phyloP scores from a whole-genome alignment of 2,329 filamentous ascomycete genomes.

The Plectosphaerella cucumerina region DNA sequence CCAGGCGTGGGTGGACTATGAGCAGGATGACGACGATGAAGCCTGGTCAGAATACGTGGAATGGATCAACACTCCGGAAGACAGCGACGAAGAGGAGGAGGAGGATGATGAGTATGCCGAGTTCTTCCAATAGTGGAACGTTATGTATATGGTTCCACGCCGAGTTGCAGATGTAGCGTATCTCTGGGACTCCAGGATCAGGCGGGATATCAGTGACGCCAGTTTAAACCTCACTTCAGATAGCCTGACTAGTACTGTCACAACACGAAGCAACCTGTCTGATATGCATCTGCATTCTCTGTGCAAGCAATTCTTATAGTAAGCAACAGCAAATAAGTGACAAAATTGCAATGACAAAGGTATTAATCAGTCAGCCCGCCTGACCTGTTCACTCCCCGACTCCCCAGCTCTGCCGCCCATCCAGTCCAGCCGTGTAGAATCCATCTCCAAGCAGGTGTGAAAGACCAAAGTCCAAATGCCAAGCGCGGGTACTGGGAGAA shows the following conservation, averaged over 20 bases:
- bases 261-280: too few species aligned
- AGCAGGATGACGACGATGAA: neutral
- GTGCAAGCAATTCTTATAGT: neutral
- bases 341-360: neutral
- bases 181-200: too few species aligned
- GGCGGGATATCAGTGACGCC: too few species aligned
- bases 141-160: too few species aligned
- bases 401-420: constrained; percentile 15
- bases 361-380: constrained; percentile 8
- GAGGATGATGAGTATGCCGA: neutral
- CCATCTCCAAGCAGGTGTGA: constrained; percentile 8
- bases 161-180: too few species aligned
- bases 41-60: neutral
- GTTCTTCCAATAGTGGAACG: too few species aligned
- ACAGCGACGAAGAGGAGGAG: neutral
- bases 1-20: constrained; percentile 1
- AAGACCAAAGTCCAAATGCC: constrained; percentile 6
- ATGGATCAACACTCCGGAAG: constrained; percentile 1
- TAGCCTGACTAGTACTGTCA: too few species aligned
- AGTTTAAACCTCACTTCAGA: too few species aligned
- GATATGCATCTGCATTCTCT: neutral
- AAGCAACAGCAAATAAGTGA: neutral
- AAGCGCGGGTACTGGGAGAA: neutral
- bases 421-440: constrained; percentile 9
- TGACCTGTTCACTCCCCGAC: constrained; percentile 15